A percentile compares a stretch with the other conserved stretches of the same genome.
Conservation (phyloP, 805 yeast genomes). For the Saccharomycopsis fermentans region DNA sequence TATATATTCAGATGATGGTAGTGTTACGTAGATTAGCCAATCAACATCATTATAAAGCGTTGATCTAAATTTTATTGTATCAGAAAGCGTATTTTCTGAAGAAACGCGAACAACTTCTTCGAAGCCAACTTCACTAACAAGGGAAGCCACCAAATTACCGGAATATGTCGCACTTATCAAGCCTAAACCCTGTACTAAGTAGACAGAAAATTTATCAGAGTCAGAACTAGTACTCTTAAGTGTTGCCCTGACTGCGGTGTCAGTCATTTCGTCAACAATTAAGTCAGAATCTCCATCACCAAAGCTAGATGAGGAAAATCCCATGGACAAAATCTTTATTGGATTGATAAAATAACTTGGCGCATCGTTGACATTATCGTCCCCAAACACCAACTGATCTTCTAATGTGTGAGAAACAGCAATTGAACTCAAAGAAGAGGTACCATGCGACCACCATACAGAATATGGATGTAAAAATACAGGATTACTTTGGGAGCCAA, state of each 20-base stretch:
- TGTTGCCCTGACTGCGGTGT: conserved; percentile 41
- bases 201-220: conserved; percentile 31
- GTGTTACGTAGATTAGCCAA: conserved; percentile 39
- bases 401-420: conserved; percentile 56
- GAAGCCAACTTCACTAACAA: conserved; percentile 34
- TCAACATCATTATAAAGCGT: conserved; percentile 26
- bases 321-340: background rate
- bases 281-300: conserved; percentile 26
- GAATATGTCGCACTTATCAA: conserved; percentile 40
- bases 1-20: conserved; percentile 29
- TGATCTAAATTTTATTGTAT: conserved; percentile 43
- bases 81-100: conserved; percentile 26
- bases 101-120: conserved; percentile 34
- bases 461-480: conserved; percentile 77
- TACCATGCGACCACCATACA: conserved; percentile 45
- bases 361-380: conserved; percentile 20
- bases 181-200: conserved; percentile 54
- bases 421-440: conserved; percentile 43
- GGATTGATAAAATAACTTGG: conserved; percentile 7
- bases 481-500: conserved; percentile 56
- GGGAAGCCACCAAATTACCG: conserved; percentile 28
- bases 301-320: conserved; percentile 31
- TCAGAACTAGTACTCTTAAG: background rate
- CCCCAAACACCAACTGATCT: conserved; percentile 59
- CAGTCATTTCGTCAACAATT: conserved; percentile 35